Percentiles rank a stretch among this genome's conserved stretches.
These are phyloP conservation scores for Eurotiales sp. DNA, from an alignment of 2,329 filamentous ascomycete species.

Conservation along the genomic window DNA sequence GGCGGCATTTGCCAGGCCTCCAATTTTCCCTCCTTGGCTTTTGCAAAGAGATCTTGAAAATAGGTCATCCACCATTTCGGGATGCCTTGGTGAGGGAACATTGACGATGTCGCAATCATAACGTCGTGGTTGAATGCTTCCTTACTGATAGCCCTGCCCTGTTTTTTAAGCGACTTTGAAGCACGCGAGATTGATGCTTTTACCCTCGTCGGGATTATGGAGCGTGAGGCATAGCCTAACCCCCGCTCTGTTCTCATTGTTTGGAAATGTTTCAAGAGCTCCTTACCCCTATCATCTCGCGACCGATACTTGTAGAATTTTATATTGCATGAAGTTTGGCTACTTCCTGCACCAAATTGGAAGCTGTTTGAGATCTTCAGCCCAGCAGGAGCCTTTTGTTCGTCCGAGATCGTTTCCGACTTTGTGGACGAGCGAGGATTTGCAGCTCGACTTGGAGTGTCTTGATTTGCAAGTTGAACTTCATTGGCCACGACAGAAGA, in stretches of 20 bases:
- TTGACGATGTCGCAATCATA: slow-evolving; percentile 21
- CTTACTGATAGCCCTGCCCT: slow-evolving; percentile 19
- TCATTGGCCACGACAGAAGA: neutral
- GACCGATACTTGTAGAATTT: no score
- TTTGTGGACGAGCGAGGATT: neutral
- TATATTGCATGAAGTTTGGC: no score
- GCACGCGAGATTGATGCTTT: slow-evolving; percentile 16
- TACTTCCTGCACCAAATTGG: no score
- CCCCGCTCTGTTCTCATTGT: neutral
- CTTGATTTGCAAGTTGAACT: neutral
- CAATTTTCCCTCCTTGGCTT: slow-evolving; percentile 15
- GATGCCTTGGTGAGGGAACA: slow-evolving; percentile 20
- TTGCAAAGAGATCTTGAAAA: slow-evolving; percentile 24
- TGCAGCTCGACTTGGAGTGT: neutral
- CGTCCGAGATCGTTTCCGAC: neutral
- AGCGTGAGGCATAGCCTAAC: neutral
- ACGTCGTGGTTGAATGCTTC: slow-evolving; percentile 21
- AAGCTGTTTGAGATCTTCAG: no score
- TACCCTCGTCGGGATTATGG: slow-evolving; percentile 14
- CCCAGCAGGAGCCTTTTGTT: neutral
- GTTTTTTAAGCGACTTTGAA: slow-evolving; percentile 18
- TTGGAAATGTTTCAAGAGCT: neutral
- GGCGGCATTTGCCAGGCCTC: slow-evolving; percentile 11
- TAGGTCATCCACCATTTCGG: slow-evolving; percentile 23
- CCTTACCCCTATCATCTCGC: no score